phyloP scores from a whole-genome alignment of 202 grass and related monocot species.

The Digitaria exilis region DNA sequence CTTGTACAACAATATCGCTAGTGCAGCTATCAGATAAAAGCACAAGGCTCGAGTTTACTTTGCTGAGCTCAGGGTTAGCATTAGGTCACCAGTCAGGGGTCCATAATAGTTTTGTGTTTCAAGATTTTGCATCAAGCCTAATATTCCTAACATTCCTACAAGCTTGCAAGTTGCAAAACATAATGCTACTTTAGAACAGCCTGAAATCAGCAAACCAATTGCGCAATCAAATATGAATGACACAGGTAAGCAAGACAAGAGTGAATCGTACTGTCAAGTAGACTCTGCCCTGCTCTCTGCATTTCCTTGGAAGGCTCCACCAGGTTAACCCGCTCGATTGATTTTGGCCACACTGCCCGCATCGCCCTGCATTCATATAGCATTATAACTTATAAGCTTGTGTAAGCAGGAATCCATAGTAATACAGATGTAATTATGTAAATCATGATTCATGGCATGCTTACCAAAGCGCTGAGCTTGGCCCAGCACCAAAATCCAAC shows the following conservation, averaged over 20 bases:
- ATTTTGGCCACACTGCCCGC: conserved; percentile 89
- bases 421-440: neutral
- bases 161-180: neutral
- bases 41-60: conserved; percentile 7
- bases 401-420: neutral
- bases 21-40: conserved; percentile 2
- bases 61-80: neutral
- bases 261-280: conserved; percentile 75
- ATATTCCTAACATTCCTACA: conserved; percentile 9
- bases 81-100: neutral
- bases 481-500: conserved; percentile 90
- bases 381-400: conserved; percentile 7
- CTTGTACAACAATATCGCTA: neutral
- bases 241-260: neutral
- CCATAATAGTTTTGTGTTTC: neutral
- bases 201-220: conserved; percentile 18
- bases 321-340: conserved; percentile 86
- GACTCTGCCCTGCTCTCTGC: conserved; percentile 90
- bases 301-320: conserved; percentile 96
- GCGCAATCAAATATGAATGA: conserved; percentile 1
- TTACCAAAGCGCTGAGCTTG: conserved; percentile 93
- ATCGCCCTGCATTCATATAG: conserved; percentile 69
- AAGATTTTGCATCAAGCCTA: neutral
- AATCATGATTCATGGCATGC: neutral
- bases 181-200: neutral